phyloP scores from a whole-genome alignment of 352 stramenopile genomes.

The Phytopythium litorale region DNA sequence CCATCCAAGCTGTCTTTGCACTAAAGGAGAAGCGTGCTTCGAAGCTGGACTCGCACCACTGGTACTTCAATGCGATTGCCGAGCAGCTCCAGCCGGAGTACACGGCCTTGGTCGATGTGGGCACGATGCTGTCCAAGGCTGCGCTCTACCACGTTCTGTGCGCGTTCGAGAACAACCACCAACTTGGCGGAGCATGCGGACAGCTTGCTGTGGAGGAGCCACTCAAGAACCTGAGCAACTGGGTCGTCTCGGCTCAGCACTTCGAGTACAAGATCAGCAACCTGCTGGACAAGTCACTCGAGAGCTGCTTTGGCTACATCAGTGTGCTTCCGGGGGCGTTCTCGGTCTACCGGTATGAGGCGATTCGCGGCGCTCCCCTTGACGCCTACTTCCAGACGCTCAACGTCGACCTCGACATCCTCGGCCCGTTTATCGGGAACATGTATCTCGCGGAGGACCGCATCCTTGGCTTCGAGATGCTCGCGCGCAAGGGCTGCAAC shows the following conservation, averaged over 20 bases:
- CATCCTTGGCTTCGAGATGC: conserved; percentile 83
- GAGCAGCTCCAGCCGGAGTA: conserved; percentile 84
- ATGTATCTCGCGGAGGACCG: conserved; percentile 89
- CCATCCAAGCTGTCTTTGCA: conserved; percentile 75
- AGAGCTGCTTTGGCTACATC: conserved; percentile 88
- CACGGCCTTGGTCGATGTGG: conserved; percentile 81
- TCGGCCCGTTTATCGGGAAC: conserved; percentile 83
- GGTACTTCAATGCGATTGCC: conserved; percentile 81
- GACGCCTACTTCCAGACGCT: conserved; percentile 87
- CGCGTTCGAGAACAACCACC: conserved; percentile 71
- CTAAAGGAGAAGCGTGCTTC: conserved; percentile 80
- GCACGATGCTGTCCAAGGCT: conserved; percentile 78
- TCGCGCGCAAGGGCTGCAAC: conserved; percentile 74
- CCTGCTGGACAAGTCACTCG: conserved; percentile 83
- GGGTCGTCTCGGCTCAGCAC: conserved; percentile 82
- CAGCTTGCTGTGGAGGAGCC: conserved; percentile 82
- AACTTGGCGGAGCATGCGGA: conserved; percentile 80
- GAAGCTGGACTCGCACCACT: conserved; percentile 85
- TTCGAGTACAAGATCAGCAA: conserved; percentile 92
- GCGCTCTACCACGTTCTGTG: conserved; percentile 76
- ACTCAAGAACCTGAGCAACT: conserved; percentile 82
- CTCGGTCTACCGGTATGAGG: conserved; percentile 81
- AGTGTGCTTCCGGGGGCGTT: conserved; percentile 83
- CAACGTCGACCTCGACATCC: conserved; percentile 70
- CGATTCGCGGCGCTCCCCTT: conserved; percentile 70